These are phyloP conservation scores for Cyclotella cryptica DNA, from an alignment of 108 stramenopile species.

Conservation along the genomic window DNA sequence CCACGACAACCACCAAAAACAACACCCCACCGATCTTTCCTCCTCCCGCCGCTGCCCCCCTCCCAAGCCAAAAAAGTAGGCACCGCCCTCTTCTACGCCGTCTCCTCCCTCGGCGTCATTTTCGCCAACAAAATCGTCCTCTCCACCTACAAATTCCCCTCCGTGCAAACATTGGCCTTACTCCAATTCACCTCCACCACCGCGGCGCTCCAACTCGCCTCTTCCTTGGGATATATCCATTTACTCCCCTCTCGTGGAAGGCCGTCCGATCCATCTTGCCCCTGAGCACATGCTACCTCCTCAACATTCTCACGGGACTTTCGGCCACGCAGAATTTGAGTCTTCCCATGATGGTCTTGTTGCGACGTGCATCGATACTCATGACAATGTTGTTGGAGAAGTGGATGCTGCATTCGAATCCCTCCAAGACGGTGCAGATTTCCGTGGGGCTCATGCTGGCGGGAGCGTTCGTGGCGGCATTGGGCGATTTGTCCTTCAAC, in stretches of 20 bases:
- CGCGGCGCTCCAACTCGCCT: constrained; percentile 37
- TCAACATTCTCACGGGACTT: constrained; percentile 71
- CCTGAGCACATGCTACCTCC: constrained; percentile 64
- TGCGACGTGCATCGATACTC: constrained; percentile 69
- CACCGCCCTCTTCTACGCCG: constrained; percentile 54
- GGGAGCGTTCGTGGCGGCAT: constrained; percentile 69
- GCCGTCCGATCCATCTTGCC: constrained; percentile 56
- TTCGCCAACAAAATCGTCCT: constrained; percentile 57
- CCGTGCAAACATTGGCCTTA: constrained; percentile 50
- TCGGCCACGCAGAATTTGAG: constrained; percentile 63
- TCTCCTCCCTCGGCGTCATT: constrained; percentile 52
- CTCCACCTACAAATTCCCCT: constrained; percentile 49
- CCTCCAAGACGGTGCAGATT: constrained; percentile 51
- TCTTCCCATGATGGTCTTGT: constrained; percentile 78
- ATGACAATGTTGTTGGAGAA: constrained; percentile 75
- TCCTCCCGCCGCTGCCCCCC: too few relatives aligned
- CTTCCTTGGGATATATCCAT: constrained; percentile 39
- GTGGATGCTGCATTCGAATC: constrained; percentile 52
- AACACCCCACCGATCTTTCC: too few relatives aligned
- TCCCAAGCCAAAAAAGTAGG: constrained; percentile 44
- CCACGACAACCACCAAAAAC: constrained; percentile 27
- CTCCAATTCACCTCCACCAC: constrained; percentile 59
- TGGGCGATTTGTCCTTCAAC: constrained; percentile 69
- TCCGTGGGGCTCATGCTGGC: constrained; percentile 67
- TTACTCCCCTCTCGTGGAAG: constrained; percentile 28